phyloP scores from a whole-genome alignment of 129 eudicot genomes.

The Gnaphalium uliginosum region DNA sequence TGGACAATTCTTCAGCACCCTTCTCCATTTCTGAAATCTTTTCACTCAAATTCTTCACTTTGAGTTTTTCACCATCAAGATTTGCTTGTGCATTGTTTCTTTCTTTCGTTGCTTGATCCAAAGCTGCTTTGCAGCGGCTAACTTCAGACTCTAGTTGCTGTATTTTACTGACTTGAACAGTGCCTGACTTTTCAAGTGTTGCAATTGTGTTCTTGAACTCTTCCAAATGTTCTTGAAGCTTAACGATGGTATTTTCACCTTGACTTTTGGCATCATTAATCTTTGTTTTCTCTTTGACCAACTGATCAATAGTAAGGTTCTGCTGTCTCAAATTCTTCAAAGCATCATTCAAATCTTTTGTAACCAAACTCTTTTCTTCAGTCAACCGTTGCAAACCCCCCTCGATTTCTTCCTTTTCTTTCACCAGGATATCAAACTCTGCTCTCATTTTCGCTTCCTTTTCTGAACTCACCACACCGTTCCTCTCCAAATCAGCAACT shows the following conservation, averaged over 20 bases:
- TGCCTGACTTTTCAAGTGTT: constrained; percentile 36
- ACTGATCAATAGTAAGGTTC: constrained; percentile 17
- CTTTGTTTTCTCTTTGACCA: constrained; percentile 39
- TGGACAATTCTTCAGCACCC: constrained; percentile 42
- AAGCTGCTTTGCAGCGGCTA: constrained; percentile 26
- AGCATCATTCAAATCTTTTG: constrained; percentile 40
- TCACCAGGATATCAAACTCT: constrained; percentile 42
- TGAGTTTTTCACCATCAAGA: constrained; percentile 51
- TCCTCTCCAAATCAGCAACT: constrained; percentile 58
- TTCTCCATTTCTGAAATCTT: constrained; percentile 52
- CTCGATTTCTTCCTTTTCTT: constrained; percentile 47
- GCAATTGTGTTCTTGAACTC: constrained; percentile 31
- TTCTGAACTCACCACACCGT: constrained; percentile 35
- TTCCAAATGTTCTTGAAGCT: constrained; percentile 37
- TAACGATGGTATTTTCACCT: constrained; percentile 34
- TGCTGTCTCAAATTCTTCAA: constrained; percentile 39
- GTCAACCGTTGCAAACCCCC: constrained; percentile 25
- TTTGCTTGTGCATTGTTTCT: constrained; percentile 35
- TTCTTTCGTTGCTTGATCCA: constrained; percentile 43
- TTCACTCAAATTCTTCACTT: constrained; percentile 34
- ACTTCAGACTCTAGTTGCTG: constrained; percentile 51
- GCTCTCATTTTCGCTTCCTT: constrained; percentile 36
- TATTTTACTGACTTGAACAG: constrained; percentile 34
- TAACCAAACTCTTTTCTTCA: constrained; percentile 38
- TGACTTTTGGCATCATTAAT: constrained; percentile 42